Base-by-base conservation (phyloP, 2,329 filamentous ascomycete species). In the Penicillium freii region DNA sequence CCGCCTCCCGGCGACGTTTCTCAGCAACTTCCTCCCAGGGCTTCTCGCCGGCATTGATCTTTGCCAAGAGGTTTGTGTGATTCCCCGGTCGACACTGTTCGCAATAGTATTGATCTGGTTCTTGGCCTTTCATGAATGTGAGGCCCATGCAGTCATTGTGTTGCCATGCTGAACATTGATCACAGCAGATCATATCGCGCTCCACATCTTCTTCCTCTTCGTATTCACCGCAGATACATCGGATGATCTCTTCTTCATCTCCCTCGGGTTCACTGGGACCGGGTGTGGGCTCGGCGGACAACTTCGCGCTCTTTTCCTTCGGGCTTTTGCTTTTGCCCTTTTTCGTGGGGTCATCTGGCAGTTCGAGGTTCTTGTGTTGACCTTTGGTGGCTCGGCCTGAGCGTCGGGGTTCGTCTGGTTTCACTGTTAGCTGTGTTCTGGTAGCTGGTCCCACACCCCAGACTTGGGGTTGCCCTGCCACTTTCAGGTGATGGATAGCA, bases 351-450 rank as follows among this genome's bases (percentile, higher is more conserved):
- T 77, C 75, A 46, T 91, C 89, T 66, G 90, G 83, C 49, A 75
- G 82, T 71, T 96, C 92, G 66, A 91, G 87, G 64, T 89, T 89
- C 76, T 96, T 96, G 76, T 97, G 92, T 69, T 97, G 92, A 72
- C 94, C 94, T 73, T 99, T 99, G 63, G 94, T 99, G 69, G 93
- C 92, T 70, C 94, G 89, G 64, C 94, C 92, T 43, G 94, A 99
- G 72, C 94, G 90, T 74, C 94, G 89, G 58, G 92, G 90, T 83
- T 97, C 93, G 64, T 88, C 86, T 88, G 74, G 64, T 50, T n/a
- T 59, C 36, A 39, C 40, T 15, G 68, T 77, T 71, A 76, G 72
- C 66, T 63, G 55, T 62, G 49, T 59, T 53, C 34, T 51, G 54
- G 51, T 31, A 52, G 42, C 42, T 48, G 44, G 42, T 43, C 45